Base-by-base conservation (phyloP, 768 basidiomycete species). In the Suillus fuscotomentosus region DNA sequence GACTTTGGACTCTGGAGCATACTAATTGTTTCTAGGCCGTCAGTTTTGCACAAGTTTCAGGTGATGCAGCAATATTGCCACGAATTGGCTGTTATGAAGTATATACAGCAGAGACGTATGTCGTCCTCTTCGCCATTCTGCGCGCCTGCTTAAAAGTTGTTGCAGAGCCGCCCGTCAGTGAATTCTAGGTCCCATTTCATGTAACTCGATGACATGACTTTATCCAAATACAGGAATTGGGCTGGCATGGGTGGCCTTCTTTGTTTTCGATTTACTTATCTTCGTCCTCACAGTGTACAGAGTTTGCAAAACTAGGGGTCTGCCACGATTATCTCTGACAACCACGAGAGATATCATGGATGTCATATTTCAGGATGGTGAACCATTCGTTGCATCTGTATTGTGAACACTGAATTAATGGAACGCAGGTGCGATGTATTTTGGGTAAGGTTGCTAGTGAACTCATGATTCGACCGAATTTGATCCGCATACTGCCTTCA, bases 41-140 rank as follows among this genome's bases (percentile, higher is more conserved):
- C 4, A 31, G 7, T 59, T 84, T 84, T 86, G 80, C 78, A 68
- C 80, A 1, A 65, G 84, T 8, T 74, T 82, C 42, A 79, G 78
- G 2, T 79, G 83, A 61, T 77, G 78, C 57, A 71, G 62, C 51
- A 67, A 68, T 13, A 66, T 70, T 22, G 70, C 75, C 11, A 41
- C 66, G 22, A 60, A 64, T 24, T 39, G 82, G 80, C 0, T 83
- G 65, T 68, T 73, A 42, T 65, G 43, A 36, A 66, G 62, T 53
- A 22, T 42, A 62, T 36, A 20, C 62, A 63, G 20, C 47, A 48
- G 27, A 39, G 14, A 67, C 61, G 66, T 65, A 38, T 51, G 66
- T 4, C 6, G 15, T 36, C 34, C 79, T 80, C 45, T 54, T 81
- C 50, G 77, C 80, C 14, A 41, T 76, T 77, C 69, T 78, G 79